Conservation (phyloP, 2,329 filamentous ascomycete species). For the Penicillium olsonii region DNA sequence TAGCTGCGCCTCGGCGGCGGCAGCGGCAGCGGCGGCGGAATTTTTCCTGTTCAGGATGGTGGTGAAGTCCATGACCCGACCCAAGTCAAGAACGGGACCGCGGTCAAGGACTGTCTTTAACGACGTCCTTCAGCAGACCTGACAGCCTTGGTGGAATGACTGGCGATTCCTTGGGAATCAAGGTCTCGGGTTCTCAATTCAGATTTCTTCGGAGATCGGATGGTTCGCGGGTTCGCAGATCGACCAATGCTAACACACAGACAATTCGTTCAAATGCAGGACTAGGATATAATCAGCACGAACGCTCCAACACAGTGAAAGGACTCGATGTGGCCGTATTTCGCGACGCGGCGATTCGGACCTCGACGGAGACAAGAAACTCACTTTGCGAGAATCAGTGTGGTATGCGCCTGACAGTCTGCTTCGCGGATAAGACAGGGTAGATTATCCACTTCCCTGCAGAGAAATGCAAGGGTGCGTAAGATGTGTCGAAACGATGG, state of each 20-base stretch:
- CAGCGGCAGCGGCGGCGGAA: conserved; percentile 45
- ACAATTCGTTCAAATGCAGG: background rate
- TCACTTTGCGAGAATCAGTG: conserved; percentile 11
- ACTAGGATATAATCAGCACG: background rate
- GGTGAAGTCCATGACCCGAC: conserved; percentile 54
- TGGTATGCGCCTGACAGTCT: conserved; percentile 5
- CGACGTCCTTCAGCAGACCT: conserved; percentile 20
- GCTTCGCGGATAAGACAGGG: conserved; percentile 5
- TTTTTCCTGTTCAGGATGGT: conserved; percentile 55
- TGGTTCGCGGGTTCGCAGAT: background rate
- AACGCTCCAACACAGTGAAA: background rate
- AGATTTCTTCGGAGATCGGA: background rate
- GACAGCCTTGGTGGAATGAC: conserved; percentile 7
- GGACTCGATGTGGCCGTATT: background rate
- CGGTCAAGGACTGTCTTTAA: conserved; percentile 32
- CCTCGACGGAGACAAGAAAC: background rate
- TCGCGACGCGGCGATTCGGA: background rate
- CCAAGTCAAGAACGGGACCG: conserved; percentile 32
- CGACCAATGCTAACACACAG: background rate
- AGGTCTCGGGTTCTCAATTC: conserved; percentile 7
- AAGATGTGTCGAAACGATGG: background rate
- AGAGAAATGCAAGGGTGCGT: conserved; percentile 20
- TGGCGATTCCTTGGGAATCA: background rate
- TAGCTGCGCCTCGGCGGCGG: conserved; percentile 45
- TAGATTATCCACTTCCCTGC: conserved; percentile 14